Evolutionary conservation across 306 rosid genomes (phyloP).

Genomic region (Acacia acuminata): DNA sequence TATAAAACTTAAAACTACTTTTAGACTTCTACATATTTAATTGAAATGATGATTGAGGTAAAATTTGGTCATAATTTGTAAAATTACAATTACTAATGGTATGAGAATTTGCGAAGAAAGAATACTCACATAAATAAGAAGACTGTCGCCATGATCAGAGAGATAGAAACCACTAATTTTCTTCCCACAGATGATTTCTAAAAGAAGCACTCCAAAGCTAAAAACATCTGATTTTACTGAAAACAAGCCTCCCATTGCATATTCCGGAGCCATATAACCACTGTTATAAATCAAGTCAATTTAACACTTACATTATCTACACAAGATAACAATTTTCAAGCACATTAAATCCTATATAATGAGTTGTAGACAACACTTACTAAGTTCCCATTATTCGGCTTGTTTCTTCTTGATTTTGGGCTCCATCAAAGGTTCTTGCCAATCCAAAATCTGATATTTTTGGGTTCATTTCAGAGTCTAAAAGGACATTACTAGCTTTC

Average conservation of each 20-base stretch:
- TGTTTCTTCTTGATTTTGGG: background rate
- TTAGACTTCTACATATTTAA: too few relatives aligned
- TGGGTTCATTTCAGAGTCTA: background rate
- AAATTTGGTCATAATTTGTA: too few relatives aligned
- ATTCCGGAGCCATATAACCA: background rate
- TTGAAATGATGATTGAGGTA: too few relatives aligned
- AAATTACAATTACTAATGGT: too few relatives aligned
- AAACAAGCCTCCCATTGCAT: background rate
- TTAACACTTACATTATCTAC: background rate
- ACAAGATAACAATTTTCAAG: too few relatives aligned
- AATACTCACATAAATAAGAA: background rate
- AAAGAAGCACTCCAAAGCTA: background rate
- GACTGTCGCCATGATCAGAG: background rate
- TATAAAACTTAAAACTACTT: too few relatives aligned
- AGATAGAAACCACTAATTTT: background rate
- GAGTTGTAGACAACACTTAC: background rate
- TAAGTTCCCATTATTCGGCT: background rate
- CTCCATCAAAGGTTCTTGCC: background rate
- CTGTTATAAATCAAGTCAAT: background rate
- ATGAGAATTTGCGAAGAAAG: too few relatives aligned
- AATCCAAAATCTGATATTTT: background rate
- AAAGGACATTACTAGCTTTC: background rate
- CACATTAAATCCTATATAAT: too few relatives aligned
- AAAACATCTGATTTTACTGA: background rate
- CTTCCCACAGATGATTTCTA: background rate